Conservation (phyloP, 345 rosid genomes). For the Eucalyptus grandis region DNA sequence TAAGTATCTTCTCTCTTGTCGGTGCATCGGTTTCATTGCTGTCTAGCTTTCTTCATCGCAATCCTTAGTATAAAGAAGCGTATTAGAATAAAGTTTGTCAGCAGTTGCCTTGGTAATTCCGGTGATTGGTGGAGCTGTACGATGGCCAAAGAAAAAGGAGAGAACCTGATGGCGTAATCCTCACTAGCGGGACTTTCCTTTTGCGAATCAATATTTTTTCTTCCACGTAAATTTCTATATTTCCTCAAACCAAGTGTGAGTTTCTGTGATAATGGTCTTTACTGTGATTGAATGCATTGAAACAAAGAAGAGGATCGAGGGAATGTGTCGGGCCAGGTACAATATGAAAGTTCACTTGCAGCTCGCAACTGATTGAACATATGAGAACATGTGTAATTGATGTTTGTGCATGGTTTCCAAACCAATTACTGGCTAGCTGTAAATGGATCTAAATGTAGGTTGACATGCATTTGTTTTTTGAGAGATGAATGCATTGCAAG, state of each 20-base stretch:
- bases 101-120: background rate
- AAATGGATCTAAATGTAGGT: background rate
- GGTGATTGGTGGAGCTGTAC: background rate
- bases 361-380: fast-evolving
- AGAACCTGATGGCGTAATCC: background rate
- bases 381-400: background rate
- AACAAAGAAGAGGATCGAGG: background rate
- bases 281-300: background rate
- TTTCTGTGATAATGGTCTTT: background rate
- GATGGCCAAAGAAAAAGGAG: background rate
- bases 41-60: background rate
- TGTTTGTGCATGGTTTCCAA: background rate
- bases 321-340: background rate
- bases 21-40: background rate
- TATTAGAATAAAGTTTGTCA: background rate
- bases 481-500: background rate
- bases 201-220: background rate
- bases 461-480: background rate
- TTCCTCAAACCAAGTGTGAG: background rate
- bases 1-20: background rate
- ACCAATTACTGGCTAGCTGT: background rate
- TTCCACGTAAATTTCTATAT: background rate
- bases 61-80: background rate
- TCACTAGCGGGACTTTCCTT: background rate
- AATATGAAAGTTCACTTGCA: background rate